These are phyloP conservation scores for Populus trichocarpa DNA, from an alignment of 441 rosid species.

Conservation along the genomic window DNA sequence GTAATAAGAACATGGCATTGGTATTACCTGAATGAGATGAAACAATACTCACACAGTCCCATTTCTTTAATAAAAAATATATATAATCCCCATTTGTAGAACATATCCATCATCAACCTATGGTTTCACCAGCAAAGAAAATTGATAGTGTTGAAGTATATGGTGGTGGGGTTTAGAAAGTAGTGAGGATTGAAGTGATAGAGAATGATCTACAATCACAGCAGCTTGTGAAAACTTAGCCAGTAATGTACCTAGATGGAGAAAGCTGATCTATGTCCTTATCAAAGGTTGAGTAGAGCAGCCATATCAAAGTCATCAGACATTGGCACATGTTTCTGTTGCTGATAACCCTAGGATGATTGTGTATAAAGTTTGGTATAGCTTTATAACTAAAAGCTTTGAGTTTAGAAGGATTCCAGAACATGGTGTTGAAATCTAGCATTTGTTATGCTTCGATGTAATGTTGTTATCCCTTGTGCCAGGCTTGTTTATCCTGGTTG, in stretches of 20 bases:
- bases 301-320: neutral
- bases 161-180: too few relatives aligned
- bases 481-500: neutral
- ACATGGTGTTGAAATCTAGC: neutral
- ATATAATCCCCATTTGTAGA: neutral
- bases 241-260: neutral
- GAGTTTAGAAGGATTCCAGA: neutral
- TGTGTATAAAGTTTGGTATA: neutral
- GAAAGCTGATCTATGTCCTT: neutral
- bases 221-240: neutral
- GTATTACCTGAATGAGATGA: neutral
- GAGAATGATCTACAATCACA: neutral
- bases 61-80: constrained; percentile 1
- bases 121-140: too few relatives aligned
- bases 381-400: neutral
- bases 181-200: neutral
- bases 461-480: neutral
- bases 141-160: neutral
- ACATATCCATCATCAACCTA: neutral
- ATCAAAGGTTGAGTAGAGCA: neutral
- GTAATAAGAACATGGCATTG: neutral
- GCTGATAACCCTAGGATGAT: neutral
- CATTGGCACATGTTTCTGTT: neutral
- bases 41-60: neutral
- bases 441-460: neutral